A percentile compares a stretch with the other conserved stretches of the same genome.
phyloP scores from a whole-genome alignment of 176 grass and related monocot species.

The Bromus sterilis region DNA sequence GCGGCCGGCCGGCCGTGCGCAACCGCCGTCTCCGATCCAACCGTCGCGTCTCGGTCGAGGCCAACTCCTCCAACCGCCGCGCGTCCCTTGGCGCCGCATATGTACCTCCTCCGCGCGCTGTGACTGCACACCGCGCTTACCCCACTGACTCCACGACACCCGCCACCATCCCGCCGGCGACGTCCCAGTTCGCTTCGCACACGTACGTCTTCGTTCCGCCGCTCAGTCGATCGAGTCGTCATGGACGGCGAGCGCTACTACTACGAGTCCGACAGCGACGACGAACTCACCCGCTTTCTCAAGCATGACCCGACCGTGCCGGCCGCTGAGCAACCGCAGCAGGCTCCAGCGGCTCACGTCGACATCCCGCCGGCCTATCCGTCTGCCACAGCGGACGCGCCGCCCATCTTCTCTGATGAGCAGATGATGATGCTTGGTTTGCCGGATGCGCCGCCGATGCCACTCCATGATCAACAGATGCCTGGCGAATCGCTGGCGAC shows the following conservation, averaged over 20 bases:
- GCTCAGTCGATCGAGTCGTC: neutral
- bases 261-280: too few species aligned
- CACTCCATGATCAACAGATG: neutral
- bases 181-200: too few species aligned
- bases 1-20: neutral
- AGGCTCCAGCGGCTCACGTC: neutral
- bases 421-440: too few species aligned
- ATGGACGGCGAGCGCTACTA: neutral
- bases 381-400: too few species aligned
- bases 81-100: neutral
- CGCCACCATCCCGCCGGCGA: neutral
- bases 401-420: too few species aligned
- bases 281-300: neutral
- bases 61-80: too few species aligned
- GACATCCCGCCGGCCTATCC: neutral
- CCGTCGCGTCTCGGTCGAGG: neutral
- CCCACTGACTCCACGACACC: neutral
- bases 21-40: neutral
- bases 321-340: neutral
- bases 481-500: neutral
- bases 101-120: neutral
- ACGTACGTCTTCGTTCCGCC: neutral
- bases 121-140: neutral
- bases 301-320: neutral
- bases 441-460: neutral